Evolutionary conservation across 495 filamentous ascomycete species (phyloP).

Genomic region (Podospora sp.): DNA sequence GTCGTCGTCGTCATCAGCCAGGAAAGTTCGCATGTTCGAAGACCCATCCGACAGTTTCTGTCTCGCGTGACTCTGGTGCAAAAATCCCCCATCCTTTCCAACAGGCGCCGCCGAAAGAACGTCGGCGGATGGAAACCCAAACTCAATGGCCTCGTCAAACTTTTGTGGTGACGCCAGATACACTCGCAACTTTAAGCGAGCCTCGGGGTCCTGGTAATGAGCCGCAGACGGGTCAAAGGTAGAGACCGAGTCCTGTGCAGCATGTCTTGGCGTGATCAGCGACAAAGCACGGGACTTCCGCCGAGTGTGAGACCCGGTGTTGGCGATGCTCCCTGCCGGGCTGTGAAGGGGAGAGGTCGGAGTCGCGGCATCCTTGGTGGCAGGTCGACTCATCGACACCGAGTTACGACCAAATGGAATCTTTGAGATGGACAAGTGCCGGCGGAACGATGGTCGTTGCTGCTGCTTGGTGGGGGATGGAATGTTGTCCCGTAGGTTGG

Average conservation of each 20-base stretch:
- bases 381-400: conserved; percentile 46
- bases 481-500: conserved; percentile 47
- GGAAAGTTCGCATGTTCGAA: conserved; percentile 49
- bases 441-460: conserved; percentile 52
- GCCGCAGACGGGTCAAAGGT: conserved; percentile 73
- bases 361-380: conserved; percentile 41
- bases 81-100: conserved; percentile 2
- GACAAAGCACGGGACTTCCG: conserved; percentile 54
- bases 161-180: conserved; percentile 90
- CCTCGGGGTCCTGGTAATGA: conserved; percentile 90
- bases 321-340: conserved; percentile 31
- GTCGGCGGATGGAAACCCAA: conserved; percentile 78
- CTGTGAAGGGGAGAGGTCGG: conserved; percentile 40
- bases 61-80: conserved; percentile 32
- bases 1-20: conserved; percentile 54
- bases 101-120: conserved; percentile 32
- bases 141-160: conserved; percentile 93
- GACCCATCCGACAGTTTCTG: conserved; percentile 37
- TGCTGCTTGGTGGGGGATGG: conserved; percentile 43
- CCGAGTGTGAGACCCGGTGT: conserved; percentile 38
- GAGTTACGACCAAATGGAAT: conserved; percentile 57
- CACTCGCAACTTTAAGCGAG: conserved; percentile 81
- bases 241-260: conserved; percentile 50
- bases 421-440: conserved; percentile 56
- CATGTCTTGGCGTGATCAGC: conserved; percentile 51